phyloP scores from a whole-genome alignment of 768 basidiomycete species.

The Mycena rosella region DNA sequence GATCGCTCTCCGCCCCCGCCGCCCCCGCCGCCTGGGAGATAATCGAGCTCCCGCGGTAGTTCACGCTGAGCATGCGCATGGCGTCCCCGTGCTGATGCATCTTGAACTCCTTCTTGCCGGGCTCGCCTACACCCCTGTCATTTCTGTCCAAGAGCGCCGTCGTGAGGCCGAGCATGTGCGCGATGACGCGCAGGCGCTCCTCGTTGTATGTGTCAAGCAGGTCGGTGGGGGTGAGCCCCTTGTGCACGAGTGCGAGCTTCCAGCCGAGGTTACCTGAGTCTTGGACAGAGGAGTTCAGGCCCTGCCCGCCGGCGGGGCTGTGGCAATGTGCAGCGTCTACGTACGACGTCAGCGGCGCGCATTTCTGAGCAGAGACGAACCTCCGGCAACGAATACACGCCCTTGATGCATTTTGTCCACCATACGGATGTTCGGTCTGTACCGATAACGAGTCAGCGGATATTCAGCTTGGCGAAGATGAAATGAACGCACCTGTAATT shows the following conservation, averaged over 20 bases:
- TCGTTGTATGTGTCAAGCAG: neutral
- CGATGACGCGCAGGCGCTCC: neutral
- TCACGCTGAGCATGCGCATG: neutral
- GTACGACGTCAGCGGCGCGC: too few species aligned
- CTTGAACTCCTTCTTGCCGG: neutral
- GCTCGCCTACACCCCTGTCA: constrained; percentile 28
- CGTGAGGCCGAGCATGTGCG: too few species aligned
- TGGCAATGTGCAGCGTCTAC: too few species aligned
- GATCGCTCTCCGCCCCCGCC: constrained; percentile 28
- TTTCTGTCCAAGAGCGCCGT: too few species aligned
- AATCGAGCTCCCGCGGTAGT: constrained; percentile 2
- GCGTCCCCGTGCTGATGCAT: neutral
- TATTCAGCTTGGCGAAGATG: neutral
- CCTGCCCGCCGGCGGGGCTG: too few species aligned
- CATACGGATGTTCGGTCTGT: neutral
- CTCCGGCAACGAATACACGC: too few species aligned
- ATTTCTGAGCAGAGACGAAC: too few species aligned
- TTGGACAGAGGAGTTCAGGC: too few species aligned
- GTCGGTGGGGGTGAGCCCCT: neutral
- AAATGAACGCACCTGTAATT: neutral
- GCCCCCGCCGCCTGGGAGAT: constrained; percentile 11
- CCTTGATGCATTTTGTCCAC: neutral
- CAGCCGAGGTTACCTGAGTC: neutral
- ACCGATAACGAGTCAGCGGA: neutral
- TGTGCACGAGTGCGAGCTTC: neutral